Evolutionary conservation across 805 yeast species (phyloP).

Genomic region (Saturnispora serradocipensis): DNA sequence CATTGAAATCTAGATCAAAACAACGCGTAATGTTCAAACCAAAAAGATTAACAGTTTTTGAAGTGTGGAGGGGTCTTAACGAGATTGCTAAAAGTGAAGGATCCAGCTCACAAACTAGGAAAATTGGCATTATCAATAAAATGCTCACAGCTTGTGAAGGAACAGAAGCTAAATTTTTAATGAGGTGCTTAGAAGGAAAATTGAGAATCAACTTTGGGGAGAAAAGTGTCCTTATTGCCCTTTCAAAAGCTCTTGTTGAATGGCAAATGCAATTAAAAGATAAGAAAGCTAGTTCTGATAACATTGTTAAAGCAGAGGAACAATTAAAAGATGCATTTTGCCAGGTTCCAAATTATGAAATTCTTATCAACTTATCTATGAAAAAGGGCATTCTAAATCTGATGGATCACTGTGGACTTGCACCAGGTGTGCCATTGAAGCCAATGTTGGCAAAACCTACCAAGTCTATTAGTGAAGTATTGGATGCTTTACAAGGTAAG

Average conservation of each 20-base stretch:
- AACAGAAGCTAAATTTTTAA: constrained; percentile 81
- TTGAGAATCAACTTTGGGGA: constrained; percentile 90
- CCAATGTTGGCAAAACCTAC: constrained; percentile 99
- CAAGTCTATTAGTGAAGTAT: constrained; percentile 81
- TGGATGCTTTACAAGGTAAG: constrained; percentile 78
- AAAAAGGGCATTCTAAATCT: constrained; percentile 60
- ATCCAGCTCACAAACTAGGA: constrained; percentile 68
- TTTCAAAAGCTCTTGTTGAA: constrained; percentile 73
- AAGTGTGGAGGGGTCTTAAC: constrained; percentile 65
- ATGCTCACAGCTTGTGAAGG: constrained; percentile 81
- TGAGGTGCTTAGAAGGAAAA: constrained; percentile 88
- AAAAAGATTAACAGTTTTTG: constrained; percentile 59
- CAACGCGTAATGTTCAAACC: constrained; percentile 95
- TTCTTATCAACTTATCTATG: constrained; percentile 57
- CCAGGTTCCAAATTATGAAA: constrained; percentile 83
- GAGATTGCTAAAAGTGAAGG: constrained; percentile 76
- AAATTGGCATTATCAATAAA: constrained; percentile 70
- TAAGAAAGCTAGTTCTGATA: constrained; percentile 30
- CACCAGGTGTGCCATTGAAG: constrained; percentile 90
- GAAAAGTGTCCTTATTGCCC: constrained; percentile 74
- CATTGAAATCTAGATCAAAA: constrained; percentile 68
- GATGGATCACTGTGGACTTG: constrained; percentile 57
- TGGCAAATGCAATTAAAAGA: constrained; percentile 38
- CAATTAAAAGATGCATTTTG: constrained; percentile 77
- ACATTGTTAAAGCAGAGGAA: constrained; percentile 60